Evolutionary conservation across 305 asterid genomes (phyloP).

Genomic region (Solanum chacoense): DNA sequence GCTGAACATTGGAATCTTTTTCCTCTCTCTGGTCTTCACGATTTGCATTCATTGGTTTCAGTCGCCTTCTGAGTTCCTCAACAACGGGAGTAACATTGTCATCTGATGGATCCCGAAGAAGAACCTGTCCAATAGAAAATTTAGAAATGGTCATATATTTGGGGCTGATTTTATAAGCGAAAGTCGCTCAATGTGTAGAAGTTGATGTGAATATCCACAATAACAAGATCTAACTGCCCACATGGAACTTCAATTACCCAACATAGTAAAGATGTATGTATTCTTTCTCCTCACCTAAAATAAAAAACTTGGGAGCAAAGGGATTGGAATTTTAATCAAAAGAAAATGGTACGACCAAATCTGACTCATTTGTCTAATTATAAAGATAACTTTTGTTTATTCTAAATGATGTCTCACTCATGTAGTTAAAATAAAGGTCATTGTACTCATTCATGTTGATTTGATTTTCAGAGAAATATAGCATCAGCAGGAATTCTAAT

Average conservation of each 20-base stretch:
- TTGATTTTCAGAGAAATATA: no score
- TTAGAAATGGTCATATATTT: neutral
- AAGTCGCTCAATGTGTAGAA: neutral
- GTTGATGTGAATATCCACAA: neutral
- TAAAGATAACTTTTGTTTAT: neutral
- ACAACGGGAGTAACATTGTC: slow-evolving; percentile 65
- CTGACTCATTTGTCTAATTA: neutral
- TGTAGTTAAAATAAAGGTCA: neutral
- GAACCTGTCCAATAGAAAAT: slow-evolving; percentile 32
- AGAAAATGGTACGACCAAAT: neutral
- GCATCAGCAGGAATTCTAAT: neutral
- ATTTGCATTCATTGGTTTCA: slow-evolving; percentile 34
- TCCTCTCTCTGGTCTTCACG: slow-evolving; percentile 47
- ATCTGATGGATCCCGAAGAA: slow-evolving; percentile 75
- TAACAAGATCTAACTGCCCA: neutral
- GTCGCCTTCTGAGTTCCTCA: slow-evolving; percentile 68
- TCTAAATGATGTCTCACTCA: neutral
- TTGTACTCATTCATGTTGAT: neutral
- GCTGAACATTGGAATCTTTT: slow-evolving; percentile 30
- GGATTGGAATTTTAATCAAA: neutral
- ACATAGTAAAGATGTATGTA: neutral
- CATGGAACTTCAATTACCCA: neutral
- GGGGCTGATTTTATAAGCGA: neutral
- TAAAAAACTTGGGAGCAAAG: neutral
- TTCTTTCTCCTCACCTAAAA: neutral